A percentile compares a stretch with the other conserved stretches of the same genome.
phyloP scores from a whole-genome alignment of 1,284 basidiomycete species.

The Melampsora americana region DNA sequence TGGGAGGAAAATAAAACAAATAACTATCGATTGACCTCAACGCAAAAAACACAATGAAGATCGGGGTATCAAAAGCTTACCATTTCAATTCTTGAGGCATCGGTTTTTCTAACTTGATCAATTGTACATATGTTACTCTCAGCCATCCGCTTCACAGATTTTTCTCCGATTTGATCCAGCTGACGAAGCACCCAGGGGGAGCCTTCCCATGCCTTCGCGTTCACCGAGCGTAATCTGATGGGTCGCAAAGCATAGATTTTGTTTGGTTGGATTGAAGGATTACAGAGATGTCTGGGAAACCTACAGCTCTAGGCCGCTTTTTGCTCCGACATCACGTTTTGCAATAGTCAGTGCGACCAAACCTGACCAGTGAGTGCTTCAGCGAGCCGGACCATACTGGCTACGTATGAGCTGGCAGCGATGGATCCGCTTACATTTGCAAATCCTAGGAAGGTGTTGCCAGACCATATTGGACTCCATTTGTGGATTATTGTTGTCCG shows the following conservation, averaged over 20 bases:
- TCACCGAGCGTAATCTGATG: conserved; percentile 37
- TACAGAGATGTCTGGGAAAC: too few relatives aligned
- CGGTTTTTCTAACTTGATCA: conserved; percentile 30
- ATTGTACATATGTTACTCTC: conserved; percentile 35
- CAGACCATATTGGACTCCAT: conserved; percentile 44
- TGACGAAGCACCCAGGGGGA: conserved; percentile 42
- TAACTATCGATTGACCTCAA: too few relatives aligned
- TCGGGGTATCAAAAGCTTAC: not conserved
- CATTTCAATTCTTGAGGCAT: conserved; percentile 37
- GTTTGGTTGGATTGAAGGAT: not conserved
- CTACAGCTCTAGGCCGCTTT: conserved; percentile 39
- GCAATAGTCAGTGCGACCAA: conserved; percentile 34
- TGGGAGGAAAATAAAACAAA: not conserved
- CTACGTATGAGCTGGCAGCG: not conserved
- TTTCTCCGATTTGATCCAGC: conserved; percentile 42
- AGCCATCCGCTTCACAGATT: conserved; percentile 41
- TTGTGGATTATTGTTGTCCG: conserved; percentile 40
- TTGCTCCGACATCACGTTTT: conserved; percentile 24
- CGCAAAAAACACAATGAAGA: not conserved
- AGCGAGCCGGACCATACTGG: not conserved
- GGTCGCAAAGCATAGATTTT: not conserved
- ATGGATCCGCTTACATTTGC: conserved; percentile 28
- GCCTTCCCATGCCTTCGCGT: conserved; percentile 44
- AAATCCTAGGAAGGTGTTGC: conserved; percentile 44
- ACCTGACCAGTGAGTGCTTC: not conserved